Base-by-base conservation (phyloP, 2,329 filamentous ascomycete species). In the Bisporella sp. region DNA sequence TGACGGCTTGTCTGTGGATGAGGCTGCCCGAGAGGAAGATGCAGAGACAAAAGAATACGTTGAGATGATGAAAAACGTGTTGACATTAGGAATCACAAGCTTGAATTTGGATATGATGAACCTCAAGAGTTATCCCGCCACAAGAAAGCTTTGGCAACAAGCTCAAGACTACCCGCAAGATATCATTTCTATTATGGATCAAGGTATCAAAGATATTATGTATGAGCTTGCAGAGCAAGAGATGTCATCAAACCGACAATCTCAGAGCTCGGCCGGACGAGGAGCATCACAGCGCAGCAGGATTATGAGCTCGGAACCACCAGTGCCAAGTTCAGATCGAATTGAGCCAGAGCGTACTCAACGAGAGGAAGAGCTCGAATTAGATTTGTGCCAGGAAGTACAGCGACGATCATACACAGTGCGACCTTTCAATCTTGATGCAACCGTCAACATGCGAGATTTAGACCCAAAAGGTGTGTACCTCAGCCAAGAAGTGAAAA, bases 171-270 rank as follows among this genome's bases (percentile, higher is more conserved):
- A 96, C 64, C 93, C 93, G 0, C 90, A 93, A 64, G 93, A 99
- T 76, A 91, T 99, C 48, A 87, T 99, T 42, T 91, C 92, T 3
- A 77, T 97, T 44, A 96, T 99, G 86, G 95, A 99, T 76, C 89
- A 95, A 68, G 84, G 84, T 5, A 81, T 96, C 46, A 95, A 96
- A 65, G 92, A 99, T 80, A 77, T 89, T 48, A 95, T 97, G 85
- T 81, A 93, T 29, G 91, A 96, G 64, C 73, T 97, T 46, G 90
- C 92, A 1, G 81, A 87, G 54, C 84, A 85, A 53, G 86, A 95
- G 62, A 88, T 87, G 76, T 75, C 84, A 33, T 81, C 81, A 53
- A 77, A 85, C 64, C 79, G 85, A 57, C 69, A 66, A 42, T 78
- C 78, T n/a, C 81, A 81, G 62, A 79, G 71, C 68, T 81, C 71